Evolutionary conservation across 805 yeast species (phyloP), one percentile per base, ranked within the genome.

Genomic region (Wickerhamia fluorescens): DNA sequence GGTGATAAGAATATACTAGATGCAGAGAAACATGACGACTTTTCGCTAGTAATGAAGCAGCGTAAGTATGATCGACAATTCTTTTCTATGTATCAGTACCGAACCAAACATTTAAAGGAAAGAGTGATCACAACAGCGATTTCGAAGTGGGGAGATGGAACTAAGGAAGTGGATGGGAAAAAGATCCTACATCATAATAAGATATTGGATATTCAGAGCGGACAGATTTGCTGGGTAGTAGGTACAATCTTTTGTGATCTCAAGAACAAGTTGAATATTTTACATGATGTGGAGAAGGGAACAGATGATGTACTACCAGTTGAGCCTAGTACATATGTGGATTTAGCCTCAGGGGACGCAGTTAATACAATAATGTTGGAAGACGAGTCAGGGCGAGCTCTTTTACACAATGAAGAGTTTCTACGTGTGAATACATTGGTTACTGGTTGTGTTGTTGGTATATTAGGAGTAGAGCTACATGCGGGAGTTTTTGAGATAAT

Each of bases 371-470:
- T 83, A 16, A 75, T 78, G 78, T 51, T 92, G 20, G 97, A 92
- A 52, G 98, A 92, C 55, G 96, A 87, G 45, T 76, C 87, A 31
- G 98, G 98, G 3, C 65, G 98, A 28, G 78, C 94, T 5, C 51
- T 75, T 18, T 56, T 92, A 14, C 76, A 73, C 27, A 73, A 73
- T 25, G 88, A 86, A 15, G 64, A 46, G 14, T 53, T 78, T 18
- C 66, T 82, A 24, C 60, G 62, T 28, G 47, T 53, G 6, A 62
- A 72, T 12, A 69, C 79, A 3, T 61, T 89, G 15, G 94, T 88
- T 0, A 92, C 96, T 0, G 98, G 98, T 4, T 70, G 77, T n/a
- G 79, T 88, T 0, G 74, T 87, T 6, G 97, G 89, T 0, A 71
- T 87, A 1, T 51, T 87, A 7, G 98, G 98, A 1, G 76, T 84